Evolutionary conservation across 1,284 basidiomycete genomes (phyloP), one percentile per base, ranked within the genome.

Genomic region (Stereum hirsutum): DNA sequence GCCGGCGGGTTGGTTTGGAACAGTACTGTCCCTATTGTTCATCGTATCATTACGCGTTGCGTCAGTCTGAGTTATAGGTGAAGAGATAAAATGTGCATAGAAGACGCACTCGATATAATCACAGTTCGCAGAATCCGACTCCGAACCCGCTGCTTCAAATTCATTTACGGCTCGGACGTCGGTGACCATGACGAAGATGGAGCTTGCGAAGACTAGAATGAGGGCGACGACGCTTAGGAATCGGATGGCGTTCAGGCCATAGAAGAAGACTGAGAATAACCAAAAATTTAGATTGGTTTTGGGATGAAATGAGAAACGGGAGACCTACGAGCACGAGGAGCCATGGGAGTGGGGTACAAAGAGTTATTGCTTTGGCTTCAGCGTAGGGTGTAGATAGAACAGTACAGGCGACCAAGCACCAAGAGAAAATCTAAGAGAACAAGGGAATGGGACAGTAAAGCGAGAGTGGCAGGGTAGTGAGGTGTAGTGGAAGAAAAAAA

Each of bases 1-100:
- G 35, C 91, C 90, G 8, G 86, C 89, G 20, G 87, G 71, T 58
- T 94, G 90, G 58, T 89, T 86, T n/a, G 90, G 90, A 15, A 93
- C 86, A 1, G 87, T 86, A 59, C 83, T 86, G 47, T 73, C 70
- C 50, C 83, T 88, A 52, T 31, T 31, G 28, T 31, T 31, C 28
- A 11, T n/a, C n/a, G 19, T 10, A 32, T 10, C n/a, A 8, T 4
- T 32, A 32, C 19, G 41, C 28, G 31, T 24, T 40, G 21, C 30
- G 50, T 45, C 49, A 47, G 38, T 38, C 33, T 8, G 42, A 42
- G 20, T 24, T 25, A 49, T 26, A 35, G 6, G 42, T 17, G 8
- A 21, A 15, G 10, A 2, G 21, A 20, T 17, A 21, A 33, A 15
- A 38, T 43, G 46, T 42, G 30, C 1, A 6, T n/a, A n/a, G n/a